Base-by-base conservation (phyloP, 345 rosid species). In the Eucalyptus marginata region DNA sequence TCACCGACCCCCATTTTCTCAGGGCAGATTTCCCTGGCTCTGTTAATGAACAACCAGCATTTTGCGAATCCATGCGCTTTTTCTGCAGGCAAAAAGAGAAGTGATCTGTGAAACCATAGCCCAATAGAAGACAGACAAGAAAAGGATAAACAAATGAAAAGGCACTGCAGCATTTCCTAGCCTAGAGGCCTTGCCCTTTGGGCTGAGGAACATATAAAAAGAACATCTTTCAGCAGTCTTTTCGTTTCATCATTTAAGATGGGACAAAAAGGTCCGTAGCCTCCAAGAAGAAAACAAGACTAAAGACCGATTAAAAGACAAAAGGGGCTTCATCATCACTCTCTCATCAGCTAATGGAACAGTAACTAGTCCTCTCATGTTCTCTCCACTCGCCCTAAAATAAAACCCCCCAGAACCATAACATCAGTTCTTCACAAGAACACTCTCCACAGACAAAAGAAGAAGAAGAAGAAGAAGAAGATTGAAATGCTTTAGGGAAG, bases 11-110 rank as follows among this genome's bases (percentile, higher is more conserved):
- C 27, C 16, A 86, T 52, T 52, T 66, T n/a, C 84, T 88, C 89
- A 40, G 44, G 86, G 79, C 76, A 47, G 10, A 86, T 80, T n/a
- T 62, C 89, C 64, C 54, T 90, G 50, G 83, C 91, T 88, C 91
- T 40, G 84, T 20, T 40, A 40, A 40, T 40, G 84, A 22, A 76
- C 27, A 36, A 40, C 94, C 79, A n/a, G 62, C 88, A 33, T 85
- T 91, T 86, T 92, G 92, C 54, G 89, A 94, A 88, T 93, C 88
- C 81, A 89, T 88, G 47, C 92, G 91, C 92, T 92, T 94, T 93
- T 94, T 94, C 97, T 96, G 91, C 86, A 54, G 87, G 27, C 25
- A 9, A 49, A 87, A 56, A 84, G 88, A n/a, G 40, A 40, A 27
- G 88, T 7, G 27, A 22, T 44, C 9, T 46, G 58, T 46, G 49